phyloP scores from a whole-genome alignment of 768 basidiomycete genomes.

The Rhodosporidiobolus odoratus region DNA sequence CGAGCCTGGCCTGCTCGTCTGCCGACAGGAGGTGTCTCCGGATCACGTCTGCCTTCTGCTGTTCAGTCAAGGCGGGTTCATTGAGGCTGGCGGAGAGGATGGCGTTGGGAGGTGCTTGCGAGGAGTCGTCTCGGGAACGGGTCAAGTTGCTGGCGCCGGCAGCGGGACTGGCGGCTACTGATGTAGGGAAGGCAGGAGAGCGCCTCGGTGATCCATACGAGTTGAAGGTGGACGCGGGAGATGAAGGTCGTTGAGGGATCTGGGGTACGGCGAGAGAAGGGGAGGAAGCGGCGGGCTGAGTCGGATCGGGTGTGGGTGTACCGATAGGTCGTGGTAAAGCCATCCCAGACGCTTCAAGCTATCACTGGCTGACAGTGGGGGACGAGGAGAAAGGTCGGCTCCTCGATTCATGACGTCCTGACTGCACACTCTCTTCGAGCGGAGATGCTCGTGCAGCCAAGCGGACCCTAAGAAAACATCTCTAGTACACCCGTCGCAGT shows the following conservation, averaged over 20 bases:
- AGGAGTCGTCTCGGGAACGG: not conserved
- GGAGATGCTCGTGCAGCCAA: too few relatives aligned
- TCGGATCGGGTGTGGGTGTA: too few relatives aligned
- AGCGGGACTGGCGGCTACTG: not conserved
- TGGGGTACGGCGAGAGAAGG: not conserved
- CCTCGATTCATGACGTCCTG: too few relatives aligned
- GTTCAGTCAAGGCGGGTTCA: constrained; percentile 49
- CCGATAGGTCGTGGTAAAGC: too few relatives aligned
- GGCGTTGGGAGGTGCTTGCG: not conserved
- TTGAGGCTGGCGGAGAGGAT: not conserved
- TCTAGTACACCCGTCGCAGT: too few relatives aligned
- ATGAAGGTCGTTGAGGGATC: not conserved
- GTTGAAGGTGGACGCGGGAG: too few relatives aligned
- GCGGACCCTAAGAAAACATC: too few relatives aligned
- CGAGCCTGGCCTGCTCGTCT: constrained; percentile 55
- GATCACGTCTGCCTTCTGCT: constrained; percentile 77
- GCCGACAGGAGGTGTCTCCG: constrained; percentile 72
- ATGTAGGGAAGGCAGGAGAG: not conserved
- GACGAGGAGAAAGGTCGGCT: too few relatives aligned
- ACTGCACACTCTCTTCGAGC: too few relatives aligned
- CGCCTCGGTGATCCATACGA: not conserved
- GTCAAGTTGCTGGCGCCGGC: not conserved
- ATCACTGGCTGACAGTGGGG: too few relatives aligned
- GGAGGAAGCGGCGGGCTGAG: not conserved
- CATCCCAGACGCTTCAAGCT: too few relatives aligned